phyloP scores from a whole-genome alignment of 1,284 basidiomycete genomes.

The Cutaneotrichosporon mucoides region DNA sequence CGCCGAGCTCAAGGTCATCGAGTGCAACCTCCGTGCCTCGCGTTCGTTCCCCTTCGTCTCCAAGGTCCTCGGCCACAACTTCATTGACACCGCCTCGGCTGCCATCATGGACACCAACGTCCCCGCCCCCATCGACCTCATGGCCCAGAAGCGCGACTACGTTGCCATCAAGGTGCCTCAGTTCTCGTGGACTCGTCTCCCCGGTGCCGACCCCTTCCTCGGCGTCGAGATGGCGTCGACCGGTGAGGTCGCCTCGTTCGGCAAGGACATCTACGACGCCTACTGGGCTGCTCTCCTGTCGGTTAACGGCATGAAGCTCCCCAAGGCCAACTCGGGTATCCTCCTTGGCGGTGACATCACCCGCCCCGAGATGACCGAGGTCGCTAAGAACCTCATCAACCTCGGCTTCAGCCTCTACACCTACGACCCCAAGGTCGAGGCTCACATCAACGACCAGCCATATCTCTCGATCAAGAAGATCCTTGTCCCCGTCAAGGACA shows the following conservation, averaged over 20 bases:
- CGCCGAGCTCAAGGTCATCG: constrained; percentile 87
- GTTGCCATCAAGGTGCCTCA: constrained; percentile 97
- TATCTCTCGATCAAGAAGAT: constrained; percentile 76
- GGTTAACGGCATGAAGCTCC: constrained; percentile 63
- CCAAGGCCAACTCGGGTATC: constrained; percentile 57
- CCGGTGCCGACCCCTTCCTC: constrained; percentile 85
- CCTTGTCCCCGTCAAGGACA: constrained; percentile 95
- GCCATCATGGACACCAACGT: constrained; percentile 84
- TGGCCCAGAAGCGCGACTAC: constrained; percentile 87
- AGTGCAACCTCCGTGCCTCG: constrained; percentile 96
- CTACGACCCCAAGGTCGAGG: constrained; percentile 77
- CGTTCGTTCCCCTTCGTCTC: constrained; percentile 99
- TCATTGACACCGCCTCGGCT: constrained; percentile 88
- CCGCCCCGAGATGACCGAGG: constrained; percentile 67
- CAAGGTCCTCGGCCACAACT: constrained; percentile 95
- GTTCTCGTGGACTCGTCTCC: constrained; percentile 95
- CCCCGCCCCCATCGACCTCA: constrained; percentile 85
- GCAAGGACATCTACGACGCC: constrained; percentile 88
- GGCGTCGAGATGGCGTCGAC: constrained; percentile 99
- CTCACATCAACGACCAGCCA: constrained; percentile 74
- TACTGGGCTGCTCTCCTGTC: constrained; percentile 94
- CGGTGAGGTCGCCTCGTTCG: constrained; percentile 97
- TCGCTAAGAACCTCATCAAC: constrained; percentile 92
- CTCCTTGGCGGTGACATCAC: constrained; percentile 71
- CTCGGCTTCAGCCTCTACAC: constrained; percentile 89